phyloP scores from a whole-genome alignment of 129 eudicot species.

The Flaveria linearis region DNA sequence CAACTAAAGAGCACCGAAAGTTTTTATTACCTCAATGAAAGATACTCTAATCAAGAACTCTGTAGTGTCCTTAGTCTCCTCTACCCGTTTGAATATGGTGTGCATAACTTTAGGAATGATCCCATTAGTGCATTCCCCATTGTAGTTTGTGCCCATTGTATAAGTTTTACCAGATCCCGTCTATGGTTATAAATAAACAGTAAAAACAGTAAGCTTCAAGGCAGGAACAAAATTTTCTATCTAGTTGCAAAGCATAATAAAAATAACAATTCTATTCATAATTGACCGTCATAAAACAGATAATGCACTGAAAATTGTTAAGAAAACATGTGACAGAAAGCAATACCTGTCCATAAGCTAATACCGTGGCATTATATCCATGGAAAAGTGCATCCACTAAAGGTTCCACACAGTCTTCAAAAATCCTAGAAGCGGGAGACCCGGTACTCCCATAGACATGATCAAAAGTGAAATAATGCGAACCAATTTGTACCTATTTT shows the following conservation, averaged over 20 bases:
- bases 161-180: constrained; percentile 98
- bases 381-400: constrained; percentile 75
- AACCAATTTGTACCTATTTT: constrained; percentile 83
- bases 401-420: constrained; percentile 79
- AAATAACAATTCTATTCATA: neutral
- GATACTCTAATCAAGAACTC: constrained; percentile 86
- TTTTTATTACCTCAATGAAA: constrained; percentile 72
- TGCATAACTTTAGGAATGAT: constrained; percentile 90
- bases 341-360: constrained; percentile 91
- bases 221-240: neutral
- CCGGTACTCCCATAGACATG: constrained; percentile 65
- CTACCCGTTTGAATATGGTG: constrained; percentile 63
- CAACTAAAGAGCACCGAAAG: neutral
- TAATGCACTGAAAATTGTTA: neutral
- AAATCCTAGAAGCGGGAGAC: constrained; percentile 46
- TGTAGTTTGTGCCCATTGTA: constrained; percentile 96
- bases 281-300: constrained; percentile 4
- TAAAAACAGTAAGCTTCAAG: constrained; percentile 3
- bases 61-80: constrained; percentile 50
- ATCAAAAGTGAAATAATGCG: constrained; percentile 86
- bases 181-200: constrained; percentile 35
- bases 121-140: constrained; percentile 68
- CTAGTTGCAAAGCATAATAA: neutral
- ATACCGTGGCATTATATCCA: constrained; percentile 90
- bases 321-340: neutral